Evolutionary conservation across 116 monocot genomes (phyloP), one percentile per base, ranked within the genome.

Genomic region (Cymodocea nodosa): DNA sequence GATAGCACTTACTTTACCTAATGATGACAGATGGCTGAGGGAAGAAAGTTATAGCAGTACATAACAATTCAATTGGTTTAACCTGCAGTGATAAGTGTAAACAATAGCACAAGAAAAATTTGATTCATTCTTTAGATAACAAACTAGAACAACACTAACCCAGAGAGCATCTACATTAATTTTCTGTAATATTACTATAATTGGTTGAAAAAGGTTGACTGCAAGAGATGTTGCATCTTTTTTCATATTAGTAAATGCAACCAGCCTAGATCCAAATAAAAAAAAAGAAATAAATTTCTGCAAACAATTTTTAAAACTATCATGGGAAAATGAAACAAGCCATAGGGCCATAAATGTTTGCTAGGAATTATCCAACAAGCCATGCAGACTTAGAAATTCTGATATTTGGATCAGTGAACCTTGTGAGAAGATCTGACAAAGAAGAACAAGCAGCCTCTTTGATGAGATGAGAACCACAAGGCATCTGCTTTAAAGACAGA

Each of bases 161-260:
- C 63, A 77, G 59, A 78, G 50, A 66, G 69, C 15, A 52, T 81
- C 77, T 30, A 66, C 39, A 56, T 34, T 70, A 82, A 75, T 72
- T 56, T 82, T 79, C 57, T 70, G 76, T 64, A 97, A 57, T 63
- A 91, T 64, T 15, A 80, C 72, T 2, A 91, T 60, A 68, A 86
- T 35, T 20, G 85, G 80, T 36, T 82, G 87, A 19, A 85, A 25
- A 68, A 85, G 50, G 68, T 85, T 87, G 22, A 70, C 68, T 52
- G 85, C 74, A 70, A 82, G 65, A 59, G 79, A 80, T 65, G 82
- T 80, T 68, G 83, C 81, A 74, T 90, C 87, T 70, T 95, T 87
- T 79, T 83, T 94, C 50, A 83, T 61, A 70, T 68, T 78, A 62
- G 87, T 49, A 75, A 83, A 83, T 55, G 5, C 50, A 57, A 79